Evolutionary conservation across 2,329 filamentous ascomycete species (phyloP).

Genomic region (Colletotrichum lupini): DNA sequence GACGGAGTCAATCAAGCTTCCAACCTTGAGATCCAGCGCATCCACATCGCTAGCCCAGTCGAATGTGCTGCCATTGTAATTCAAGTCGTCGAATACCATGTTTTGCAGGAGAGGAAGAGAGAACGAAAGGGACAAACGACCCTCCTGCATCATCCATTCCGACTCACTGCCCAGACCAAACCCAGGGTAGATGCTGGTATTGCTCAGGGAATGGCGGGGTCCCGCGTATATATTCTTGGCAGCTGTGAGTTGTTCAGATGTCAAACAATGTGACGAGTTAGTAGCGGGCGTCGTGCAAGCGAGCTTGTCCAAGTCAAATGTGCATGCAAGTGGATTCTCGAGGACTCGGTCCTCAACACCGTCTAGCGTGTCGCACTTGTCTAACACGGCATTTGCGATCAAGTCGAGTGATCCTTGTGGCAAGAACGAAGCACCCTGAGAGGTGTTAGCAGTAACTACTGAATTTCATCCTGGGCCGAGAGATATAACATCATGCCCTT

Average conservation of each 20-base stretch:
- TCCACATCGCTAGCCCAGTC: conserved; percentile 11
- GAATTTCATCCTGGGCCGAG: too few species aligned
- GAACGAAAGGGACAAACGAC: conserved; percentile 12
- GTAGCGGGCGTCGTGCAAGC: neutral
- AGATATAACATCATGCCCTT: too few species aligned
- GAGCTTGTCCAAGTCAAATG: conserved; percentile 8
- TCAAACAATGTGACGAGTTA: neutral
- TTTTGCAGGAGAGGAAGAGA: conserved; percentile 27
- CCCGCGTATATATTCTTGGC: conserved; percentile 6
- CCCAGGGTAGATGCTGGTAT: conserved; percentile 12
- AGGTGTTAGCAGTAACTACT: neutral
- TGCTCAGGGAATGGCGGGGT: neutral
- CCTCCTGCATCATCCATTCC: conserved; percentile 17
- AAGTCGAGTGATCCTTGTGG: conserved; percentile 5
- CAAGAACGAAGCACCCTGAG: neutral
- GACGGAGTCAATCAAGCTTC: conserved; percentile 8
- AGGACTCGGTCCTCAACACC: conserved; percentile 17
- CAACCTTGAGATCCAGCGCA: conserved; percentile 16
- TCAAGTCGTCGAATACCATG: conserved; percentile 22
- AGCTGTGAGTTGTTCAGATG: neutral
- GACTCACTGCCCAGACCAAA: conserved; percentile 23
- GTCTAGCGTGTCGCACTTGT: conserved; percentile 4
- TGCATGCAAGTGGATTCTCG: conserved; percentile 20
- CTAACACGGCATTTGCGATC: conserved; percentile 3
- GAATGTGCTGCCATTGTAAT: conserved; percentile 18